phyloP scores from a whole-genome alignment of 352 stramenopile species.

The Phytopythium delawarense region DNA sequence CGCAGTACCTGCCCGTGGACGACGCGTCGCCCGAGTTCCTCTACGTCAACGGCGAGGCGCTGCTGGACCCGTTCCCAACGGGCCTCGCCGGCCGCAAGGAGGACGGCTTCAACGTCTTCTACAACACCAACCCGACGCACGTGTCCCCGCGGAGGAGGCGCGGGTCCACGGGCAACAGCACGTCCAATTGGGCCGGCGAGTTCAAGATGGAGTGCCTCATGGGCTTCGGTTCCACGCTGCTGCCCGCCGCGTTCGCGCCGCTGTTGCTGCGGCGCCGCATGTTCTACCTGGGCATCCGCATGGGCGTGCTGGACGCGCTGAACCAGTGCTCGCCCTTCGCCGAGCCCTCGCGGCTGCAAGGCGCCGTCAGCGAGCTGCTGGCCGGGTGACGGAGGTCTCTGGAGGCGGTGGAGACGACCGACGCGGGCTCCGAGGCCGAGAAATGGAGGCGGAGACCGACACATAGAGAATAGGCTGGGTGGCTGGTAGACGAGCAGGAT shows the following conservation, averaged over 20 bases:
- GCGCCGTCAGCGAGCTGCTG: not conserved
- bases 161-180: slow-evolving; percentile 15
- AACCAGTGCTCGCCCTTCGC: slow-evolving; percentile 22
- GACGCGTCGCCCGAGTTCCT: slow-evolving; percentile 23
- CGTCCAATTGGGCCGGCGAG: slow-evolving; percentile 14
- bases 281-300: slow-evolving; percentile 35
- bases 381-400: not conserved
- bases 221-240: slow-evolving; percentile 31
- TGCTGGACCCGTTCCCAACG: slow-evolving; percentile 28
- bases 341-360: not conserved
- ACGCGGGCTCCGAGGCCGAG: no score
- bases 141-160: slow-evolving; percentile 30
- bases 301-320: slow-evolving; percentile 18
- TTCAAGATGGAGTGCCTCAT: slow-evolving; percentile 43
- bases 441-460: no score
- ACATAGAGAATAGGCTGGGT: no score
- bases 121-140: slow-evolving; percentile 46
- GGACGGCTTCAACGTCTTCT: slow-evolving; percentile 29
- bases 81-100: slow-evolving; percentile 16
- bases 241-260: slow-evolving; percentile 28
- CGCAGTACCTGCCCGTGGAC: slow-evolving; percentile 41
- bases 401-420: not conserved
- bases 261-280: slow-evolving; percentile 33
- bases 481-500: no score
- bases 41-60: slow-evolving; percentile 13